Conservation (phyloP, 1,139 yeast species). For the Yamadazyma songkhlaensis region DNA sequence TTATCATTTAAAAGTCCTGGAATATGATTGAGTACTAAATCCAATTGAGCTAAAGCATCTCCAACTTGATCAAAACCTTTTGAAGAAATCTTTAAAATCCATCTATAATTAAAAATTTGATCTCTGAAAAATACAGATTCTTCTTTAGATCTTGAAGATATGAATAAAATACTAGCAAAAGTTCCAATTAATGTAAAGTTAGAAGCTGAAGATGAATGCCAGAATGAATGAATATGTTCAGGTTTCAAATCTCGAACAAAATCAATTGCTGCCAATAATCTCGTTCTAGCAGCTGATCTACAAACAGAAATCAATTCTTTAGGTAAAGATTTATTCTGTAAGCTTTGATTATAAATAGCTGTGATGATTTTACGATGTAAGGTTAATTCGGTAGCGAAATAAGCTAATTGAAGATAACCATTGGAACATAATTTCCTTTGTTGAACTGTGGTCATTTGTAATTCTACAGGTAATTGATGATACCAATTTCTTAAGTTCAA, state of each 20-base stretch:
- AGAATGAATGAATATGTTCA: conserved; percentile 81
- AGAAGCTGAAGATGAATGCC: conserved; percentile 81
- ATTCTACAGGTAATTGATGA: conserved; percentile 66
- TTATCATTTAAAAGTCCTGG: conserved; percentile 61
- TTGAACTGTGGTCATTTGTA: conserved; percentile 63
- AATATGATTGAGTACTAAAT: conserved; percentile 59
- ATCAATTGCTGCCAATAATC: conserved; percentile 78
- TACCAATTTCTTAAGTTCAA: conserved; percentile 79
- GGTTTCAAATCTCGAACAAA: conserved; percentile 73
- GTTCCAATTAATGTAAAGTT: conserved; percentile 81
- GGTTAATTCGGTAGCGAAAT: conserved; percentile 84
- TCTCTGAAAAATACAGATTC: conserved; percentile 65
- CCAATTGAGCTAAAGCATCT: conserved; percentile 65
- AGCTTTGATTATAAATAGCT: conserved; percentile 45
- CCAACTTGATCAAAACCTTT: conserved; percentile 75
- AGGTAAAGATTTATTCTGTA: conserved; percentile 43
- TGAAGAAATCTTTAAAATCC: conserved; percentile 69
- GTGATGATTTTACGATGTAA: conserved; percentile 78
- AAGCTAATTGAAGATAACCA: conserved; percentile 78
- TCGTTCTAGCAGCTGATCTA: conserved; percentile 77
- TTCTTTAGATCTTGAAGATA: conserved; percentile 56
- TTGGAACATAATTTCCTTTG: conserved; percentile 62
- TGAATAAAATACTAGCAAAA: conserved; percentile 75
- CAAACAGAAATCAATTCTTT: conserved; percentile 65
- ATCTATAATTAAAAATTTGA: conserved; percentile 69